These are phyloP conservation scores for Eutrema heterophyllum DNA, from an alignment of 345 rosid genomes.

Conservation along the genomic window DNA sequence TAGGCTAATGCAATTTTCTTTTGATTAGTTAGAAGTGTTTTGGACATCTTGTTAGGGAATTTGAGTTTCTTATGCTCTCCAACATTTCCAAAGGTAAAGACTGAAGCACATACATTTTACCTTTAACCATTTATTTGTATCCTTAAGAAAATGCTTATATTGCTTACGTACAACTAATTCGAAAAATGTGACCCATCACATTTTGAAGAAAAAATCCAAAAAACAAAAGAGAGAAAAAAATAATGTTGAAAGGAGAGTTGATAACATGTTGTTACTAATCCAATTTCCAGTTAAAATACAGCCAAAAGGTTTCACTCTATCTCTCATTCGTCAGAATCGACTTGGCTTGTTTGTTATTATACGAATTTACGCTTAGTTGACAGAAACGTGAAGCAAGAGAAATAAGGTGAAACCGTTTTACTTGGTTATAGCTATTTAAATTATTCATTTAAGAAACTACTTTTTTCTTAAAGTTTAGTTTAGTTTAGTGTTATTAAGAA, in stretches of 20 bases:
- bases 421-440: neutral
- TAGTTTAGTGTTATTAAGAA: neutral
- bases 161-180: neutral
- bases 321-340: neutral
- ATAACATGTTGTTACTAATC: neutral
- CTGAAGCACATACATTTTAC: neutral
- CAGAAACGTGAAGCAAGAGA: conserved; percentile 1
- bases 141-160: neutral
- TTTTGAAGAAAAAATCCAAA: neutral
- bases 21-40: neutral
- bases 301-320: neutral
- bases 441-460: neutral
- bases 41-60: neutral
- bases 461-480: no score
- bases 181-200: neutral
- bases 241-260: neutral
- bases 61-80: neutral
- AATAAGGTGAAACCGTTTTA: neutral
- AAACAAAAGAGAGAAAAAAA: neutral
- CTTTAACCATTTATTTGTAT: neutral
- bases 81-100: neutral
- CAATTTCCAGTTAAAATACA: neutral
- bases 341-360: neutral
- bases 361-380: neutral
- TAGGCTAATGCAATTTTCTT: neutral